Base-by-base conservation (phyloP, 2,329 filamentous ascomycete species). In the Colletotrichum sidae region DNA sequence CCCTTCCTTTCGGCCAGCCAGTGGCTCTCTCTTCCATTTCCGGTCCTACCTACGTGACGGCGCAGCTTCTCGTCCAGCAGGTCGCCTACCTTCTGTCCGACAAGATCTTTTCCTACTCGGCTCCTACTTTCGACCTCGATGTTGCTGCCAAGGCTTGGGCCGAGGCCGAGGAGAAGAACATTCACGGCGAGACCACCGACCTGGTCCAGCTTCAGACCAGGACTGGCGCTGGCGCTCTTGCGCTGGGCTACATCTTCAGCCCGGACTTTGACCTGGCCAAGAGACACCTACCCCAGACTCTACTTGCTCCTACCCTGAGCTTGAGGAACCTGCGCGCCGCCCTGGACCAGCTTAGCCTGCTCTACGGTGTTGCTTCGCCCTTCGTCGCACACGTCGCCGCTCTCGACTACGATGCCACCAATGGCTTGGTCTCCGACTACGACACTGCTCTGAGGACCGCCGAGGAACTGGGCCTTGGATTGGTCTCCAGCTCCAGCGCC, bases 91-190 rank as follows among this genome's bases (percentile, higher is more conserved):
- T 92, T 69, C 86, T 99, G 67, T 98, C 95, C 61, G 94, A 98
- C 84, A 97, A 97, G 85, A 90, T 98, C 81, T 99, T 97, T 83
- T 92, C 94, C 61, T 98, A 97, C 84, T 98, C 95, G 3, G 93
- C 94, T 35, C 92, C 97, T 74, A 92, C 93, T 12, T 98, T 97
- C 74, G 92, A 96, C 76, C 86, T 99, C 69, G 95, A 98, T 77
- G 79, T 90, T 68, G 93, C 94, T 51, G 90, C 92, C 58, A 92
- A 90, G 78, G 80, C 88, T 70, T 99, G 96, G 96, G 85, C 88
- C 54, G 78, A 81, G 35, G 81, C 87, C 68, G 83, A 87, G 68
- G 90, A 93, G 75, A 83, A 85, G 76, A 99, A 99, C 82, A 88
- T 91, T 68, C 89, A 94, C 80, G 93, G 93, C 72, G 92, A 94